These are phyloP conservation scores for Papiliotrema flavescens DNA, from an alignment of 1,284 basidiomycete species.

Conservation along the genomic window DNA sequence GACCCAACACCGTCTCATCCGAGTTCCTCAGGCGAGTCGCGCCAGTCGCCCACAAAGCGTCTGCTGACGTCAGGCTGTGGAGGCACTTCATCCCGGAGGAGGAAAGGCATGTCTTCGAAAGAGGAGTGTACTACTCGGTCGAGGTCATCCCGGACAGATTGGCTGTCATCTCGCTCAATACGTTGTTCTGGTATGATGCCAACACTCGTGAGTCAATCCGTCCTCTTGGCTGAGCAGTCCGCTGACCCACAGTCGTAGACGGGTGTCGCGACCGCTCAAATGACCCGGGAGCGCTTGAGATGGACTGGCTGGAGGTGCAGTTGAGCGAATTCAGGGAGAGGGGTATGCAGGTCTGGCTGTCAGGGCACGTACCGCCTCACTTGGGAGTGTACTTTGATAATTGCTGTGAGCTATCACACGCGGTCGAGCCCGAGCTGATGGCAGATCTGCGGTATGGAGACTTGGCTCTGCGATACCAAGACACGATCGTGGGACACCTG, in stretches of 20 bases:
- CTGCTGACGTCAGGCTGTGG: slow-evolving; percentile 65
- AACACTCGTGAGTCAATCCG: slow-evolving; percentile 65
- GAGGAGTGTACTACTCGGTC: slow-evolving; percentile 77
- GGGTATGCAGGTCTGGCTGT: slow-evolving; percentile 67
- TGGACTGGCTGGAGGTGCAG: slow-evolving; percentile 90
- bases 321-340: slow-evolving; percentile 66
- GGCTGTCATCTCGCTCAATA: slow-evolving; percentile 83
- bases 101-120: slow-evolving; percentile 72
- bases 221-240: not conserved
- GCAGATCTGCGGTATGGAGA: slow-evolving; percentile 77
- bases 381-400: slow-evolving; percentile 76
- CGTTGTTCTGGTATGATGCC: slow-evolving; percentile 86
- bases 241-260: slow-evolving; percentile 44
- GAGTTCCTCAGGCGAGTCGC: slow-evolving; percentile 62
- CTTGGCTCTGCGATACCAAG: slow-evolving; percentile 76
- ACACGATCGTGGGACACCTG: slow-evolving; percentile 84
- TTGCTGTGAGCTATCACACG: slow-evolving; percentile 53
- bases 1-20: slow-evolving; percentile 75
- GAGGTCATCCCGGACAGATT: slow-evolving; percentile 75
- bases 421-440: slow-evolving; percentile 8
- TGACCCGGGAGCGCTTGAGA: slow-evolving; percentile 77
- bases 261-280: slow-evolving; percentile 60
- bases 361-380: slow-evolving; percentile 62
- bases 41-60: not conserved
- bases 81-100: slow-evolving; percentile 75